These are phyloP conservation scores for Cercospora janseana DNA, from an alignment of 2,329 filamentous ascomycete species.

Conservation along the genomic window DNA sequence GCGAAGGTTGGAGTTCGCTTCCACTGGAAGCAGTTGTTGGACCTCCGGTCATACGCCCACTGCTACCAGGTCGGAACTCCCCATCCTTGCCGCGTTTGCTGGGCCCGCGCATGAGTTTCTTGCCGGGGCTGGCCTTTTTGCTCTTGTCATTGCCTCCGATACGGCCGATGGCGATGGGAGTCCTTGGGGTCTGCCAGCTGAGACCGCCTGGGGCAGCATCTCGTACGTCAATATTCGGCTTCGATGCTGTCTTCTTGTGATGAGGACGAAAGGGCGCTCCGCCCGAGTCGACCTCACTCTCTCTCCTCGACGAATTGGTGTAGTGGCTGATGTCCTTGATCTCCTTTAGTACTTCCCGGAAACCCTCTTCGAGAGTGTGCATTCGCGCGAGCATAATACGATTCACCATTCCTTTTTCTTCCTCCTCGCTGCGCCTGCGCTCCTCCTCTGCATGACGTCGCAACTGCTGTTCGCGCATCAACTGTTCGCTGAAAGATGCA, in stretches of 20 bases:
- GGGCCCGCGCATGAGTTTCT: conserved; percentile 21
- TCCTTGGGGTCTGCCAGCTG: conserved; percentile 27
- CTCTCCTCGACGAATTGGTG: conserved; percentile 30
- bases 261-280: not conserved
- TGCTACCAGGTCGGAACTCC: conserved; percentile 21
- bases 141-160: conserved; percentile 29
- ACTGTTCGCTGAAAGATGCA: conserved; percentile 43
- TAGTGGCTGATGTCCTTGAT: conserved; percentile 36
- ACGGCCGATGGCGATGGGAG: conserved; percentile 26
- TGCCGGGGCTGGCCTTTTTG: conserved; percentile 31
- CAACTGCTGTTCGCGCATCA: conserved; percentile 56
- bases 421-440: conserved; percentile 40
- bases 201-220: conserved; percentile 9
- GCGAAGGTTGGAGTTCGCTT: conserved; percentile 15
- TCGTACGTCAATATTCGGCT: conserved; percentile 24
- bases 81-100: conserved; percentile 26
- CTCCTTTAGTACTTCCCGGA: conserved; percentile 62
- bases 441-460: conserved; percentile 46
- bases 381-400: conserved; percentile 82
- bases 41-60: conserved; percentile 12
- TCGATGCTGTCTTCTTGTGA: conserved; percentile 11
- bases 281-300: conserved; percentile 32
- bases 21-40: conserved; percentile 8
- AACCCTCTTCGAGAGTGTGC: conserved; percentile 89
- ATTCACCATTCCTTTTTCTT: conserved; percentile 70